Evolutionary conservation across 371 early-diverging fungal genomes (phyloP).

Genomic region (Massospora cicadina): DNA sequence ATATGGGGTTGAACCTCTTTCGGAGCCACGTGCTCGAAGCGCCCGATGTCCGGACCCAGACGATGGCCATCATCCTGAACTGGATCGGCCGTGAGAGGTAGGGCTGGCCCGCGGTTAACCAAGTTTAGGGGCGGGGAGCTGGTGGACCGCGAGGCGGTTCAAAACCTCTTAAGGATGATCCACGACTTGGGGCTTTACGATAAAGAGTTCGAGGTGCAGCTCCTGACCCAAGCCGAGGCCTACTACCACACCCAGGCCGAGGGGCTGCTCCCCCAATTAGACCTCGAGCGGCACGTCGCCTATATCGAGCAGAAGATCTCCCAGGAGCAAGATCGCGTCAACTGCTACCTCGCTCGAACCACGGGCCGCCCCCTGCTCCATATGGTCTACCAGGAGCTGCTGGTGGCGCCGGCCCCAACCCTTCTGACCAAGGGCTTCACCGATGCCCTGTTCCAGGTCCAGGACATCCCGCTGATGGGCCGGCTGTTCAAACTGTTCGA

Average conservation of each 20-base stretch:
- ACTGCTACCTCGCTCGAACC: not conserved
- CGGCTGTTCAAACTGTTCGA: not conserved
- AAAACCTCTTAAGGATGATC: not conserved
- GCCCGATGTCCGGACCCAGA: not conserved
- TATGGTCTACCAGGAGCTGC: not conserved
- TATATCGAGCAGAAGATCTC: not conserved
- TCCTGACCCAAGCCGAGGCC: not conserved
- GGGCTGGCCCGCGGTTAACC: not conserved
- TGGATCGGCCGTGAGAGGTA: not conserved
- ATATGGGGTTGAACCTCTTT: constrained; percentile 6
- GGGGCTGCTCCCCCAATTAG: not conserved
- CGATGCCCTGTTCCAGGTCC: not conserved
- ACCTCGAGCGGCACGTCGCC: not conserved
- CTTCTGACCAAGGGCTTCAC: not conserved
- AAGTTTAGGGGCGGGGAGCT: not conserved
- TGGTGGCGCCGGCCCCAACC: not conserved
- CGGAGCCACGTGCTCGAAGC: not conserved
- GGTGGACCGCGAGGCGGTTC: not conserved
- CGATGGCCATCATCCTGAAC: not conserved
- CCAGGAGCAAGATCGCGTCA: not conserved
- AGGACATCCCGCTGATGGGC: not conserved
- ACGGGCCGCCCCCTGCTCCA: not conserved
- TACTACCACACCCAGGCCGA: not conserved
- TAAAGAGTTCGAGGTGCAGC: not conserved
- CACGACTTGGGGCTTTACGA: constrained; percentile 1